These are phyloP conservation scores for Candida bentonensis DNA, from an alignment of 805 yeast species.

Conservation along the genomic window DNA sequence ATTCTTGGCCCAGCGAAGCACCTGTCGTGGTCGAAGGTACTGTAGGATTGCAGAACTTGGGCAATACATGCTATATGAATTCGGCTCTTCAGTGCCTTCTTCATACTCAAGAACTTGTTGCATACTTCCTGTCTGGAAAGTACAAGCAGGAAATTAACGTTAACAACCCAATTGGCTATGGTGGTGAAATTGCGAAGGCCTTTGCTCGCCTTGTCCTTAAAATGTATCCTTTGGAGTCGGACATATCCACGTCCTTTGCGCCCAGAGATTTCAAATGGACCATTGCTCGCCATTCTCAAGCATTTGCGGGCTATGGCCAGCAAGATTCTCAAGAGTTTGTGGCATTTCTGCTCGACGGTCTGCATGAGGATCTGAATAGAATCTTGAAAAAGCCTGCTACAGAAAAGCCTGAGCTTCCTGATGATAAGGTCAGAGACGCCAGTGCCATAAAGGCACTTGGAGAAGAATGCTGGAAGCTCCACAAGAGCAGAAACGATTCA, in stretches of 20 bases:
- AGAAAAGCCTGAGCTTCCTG: conserved; percentile 69
- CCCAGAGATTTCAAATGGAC: conserved; percentile 71
- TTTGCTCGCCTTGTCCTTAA: conserved; percentile 58
- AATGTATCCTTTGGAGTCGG: conserved; percentile 29
- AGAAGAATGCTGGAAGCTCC: conserved; percentile 63
- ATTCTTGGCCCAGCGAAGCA: neutral
- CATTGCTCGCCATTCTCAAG: conserved; percentile 62
- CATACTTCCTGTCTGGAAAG: conserved; percentile 49
- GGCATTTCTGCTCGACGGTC: conserved; percentile 55
- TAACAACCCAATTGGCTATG: conserved; percentile 72
- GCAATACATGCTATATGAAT: conserved; percentile 91
- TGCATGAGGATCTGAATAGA: conserved; percentile 79
- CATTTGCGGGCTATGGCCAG: conserved; percentile 61
- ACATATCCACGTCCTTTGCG: conserved; percentile 24
- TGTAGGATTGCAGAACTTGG: conserved; percentile 56
- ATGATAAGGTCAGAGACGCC: conserved; percentile 36
- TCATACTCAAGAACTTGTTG: conserved; percentile 71
- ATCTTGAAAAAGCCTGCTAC: conserved; percentile 71
- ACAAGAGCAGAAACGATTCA: conserved; percentile 70
- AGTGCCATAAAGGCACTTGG: conserved; percentile 52
- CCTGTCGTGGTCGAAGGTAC: conserved; percentile 27
- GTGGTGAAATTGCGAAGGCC: conserved; percentile 65
- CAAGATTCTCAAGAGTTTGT: conserved; percentile 81
- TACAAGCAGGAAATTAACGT: conserved; percentile 55
- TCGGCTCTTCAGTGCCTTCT: conserved; percentile 79